Evolutionary conservation across 164 flowering plant genomes (phyloP).

Genomic region (Paratinospora sagittata): DNA sequence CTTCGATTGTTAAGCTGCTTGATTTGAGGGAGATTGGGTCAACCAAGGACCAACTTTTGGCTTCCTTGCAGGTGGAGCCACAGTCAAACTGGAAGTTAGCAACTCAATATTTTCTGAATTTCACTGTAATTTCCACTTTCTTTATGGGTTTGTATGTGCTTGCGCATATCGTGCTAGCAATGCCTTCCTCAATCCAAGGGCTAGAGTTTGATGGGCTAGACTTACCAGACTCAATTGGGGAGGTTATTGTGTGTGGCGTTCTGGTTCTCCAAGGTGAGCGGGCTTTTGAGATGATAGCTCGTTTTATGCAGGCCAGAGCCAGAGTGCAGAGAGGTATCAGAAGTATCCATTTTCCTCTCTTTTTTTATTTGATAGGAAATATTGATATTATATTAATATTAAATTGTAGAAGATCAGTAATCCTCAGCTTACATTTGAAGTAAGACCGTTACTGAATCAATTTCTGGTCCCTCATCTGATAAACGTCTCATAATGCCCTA

Average conservation of each 20-base stretch:
- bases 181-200: constrained; percentile 68
- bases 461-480: too few species aligned
- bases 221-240: constrained; percentile 95
- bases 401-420: too few species aligned
- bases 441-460: too few species aligned
- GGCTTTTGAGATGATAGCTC: constrained; percentile 58
- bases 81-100: constrained; percentile 81
- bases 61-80: constrained; percentile 68
- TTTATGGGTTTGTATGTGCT: constrained; percentile 60
- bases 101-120: constrained; percentile 69
- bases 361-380: too few species aligned
- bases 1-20: constrained; percentile 50
- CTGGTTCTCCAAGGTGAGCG: constrained; percentile 77
- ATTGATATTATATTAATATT: too few species aligned
- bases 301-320: constrained; percentile 77
- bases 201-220: constrained; percentile 93
- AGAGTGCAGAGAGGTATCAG: constrained; percentile 57
- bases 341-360: neutral
- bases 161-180: constrained; percentile 54
- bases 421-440: too few species aligned
- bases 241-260: constrained; percentile 65
- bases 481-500: too few species aligned
- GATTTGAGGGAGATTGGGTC: constrained; percentile 57
- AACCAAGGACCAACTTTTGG: constrained; percentile 68
- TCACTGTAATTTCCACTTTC: constrained; percentile 60